Evolutionary conservation across 306 rosid genomes (phyloP), one percentile per base, ranked within the genome.

Genomic region (Rosa persica): DNA sequence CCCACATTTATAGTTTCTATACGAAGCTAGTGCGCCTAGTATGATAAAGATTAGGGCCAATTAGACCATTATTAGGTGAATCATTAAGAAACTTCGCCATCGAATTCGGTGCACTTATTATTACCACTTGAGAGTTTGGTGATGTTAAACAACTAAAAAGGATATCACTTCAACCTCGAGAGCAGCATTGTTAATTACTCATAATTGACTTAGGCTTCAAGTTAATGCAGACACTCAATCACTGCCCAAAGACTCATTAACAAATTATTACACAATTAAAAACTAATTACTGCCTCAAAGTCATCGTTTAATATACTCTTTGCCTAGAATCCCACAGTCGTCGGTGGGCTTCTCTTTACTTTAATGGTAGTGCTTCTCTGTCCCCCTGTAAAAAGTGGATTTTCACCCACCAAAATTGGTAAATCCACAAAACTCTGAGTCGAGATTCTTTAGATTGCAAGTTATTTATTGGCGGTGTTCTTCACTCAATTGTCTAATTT

Each of bases 161-260:
- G 52, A 57, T 44, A 54, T 22, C 68, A 12, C 73, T 16, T 17
- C 16, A 43, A 34, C 81, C 78, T 73, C 79, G 67, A 82, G 68
- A 73, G 55, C 75, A 54, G 3, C 81, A 62, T 55, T 36, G 46
- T 54, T 46, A 46, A 47, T 36, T 2, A 13, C 67, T 25, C 25
- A 27, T 44, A 60, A 80, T 62, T 84, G 79, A 77, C 89, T 89
- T 87, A 44, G 81, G 74, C 73, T 79, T 70, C 23, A 87, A 75
- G 88, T 78, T 74, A 83, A 73, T 81, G 85, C 72, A 80, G 76
- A 22, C 73, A 39, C 23, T 38, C 42, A 57, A 2, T 19, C 13
- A n/a, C 43, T 12, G 75, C 77, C 25, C 42, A 13, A 4, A 5
- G 57, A 83, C 80, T 81, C 30, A 27, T 70, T 74, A 83, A 79